These are phyloP conservation scores for Diaporthe destruens DNA, from an alignment of 2,329 filamentous ascomycete genomes.

Conservation along the genomic window DNA sequence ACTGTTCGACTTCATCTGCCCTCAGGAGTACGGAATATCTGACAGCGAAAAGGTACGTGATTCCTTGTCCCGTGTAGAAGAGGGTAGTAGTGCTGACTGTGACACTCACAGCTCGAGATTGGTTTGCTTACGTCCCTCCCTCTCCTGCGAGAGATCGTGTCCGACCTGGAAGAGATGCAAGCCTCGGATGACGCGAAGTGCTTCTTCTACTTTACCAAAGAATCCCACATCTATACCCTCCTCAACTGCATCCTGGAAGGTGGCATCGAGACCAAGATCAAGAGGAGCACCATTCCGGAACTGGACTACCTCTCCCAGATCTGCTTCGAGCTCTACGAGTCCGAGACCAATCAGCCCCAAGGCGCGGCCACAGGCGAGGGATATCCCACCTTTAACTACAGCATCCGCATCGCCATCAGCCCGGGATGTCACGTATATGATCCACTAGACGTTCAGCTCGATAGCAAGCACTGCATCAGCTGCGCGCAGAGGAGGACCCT, in stretches of 20 bases:
- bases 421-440: constrained; percentile 97
- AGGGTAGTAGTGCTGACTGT: constrained; percentile 39
- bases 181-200: constrained; percentile 93
- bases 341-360: constrained; percentile 74
- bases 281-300: constrained; percentile 93
- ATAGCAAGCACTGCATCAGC: constrained; percentile 96
- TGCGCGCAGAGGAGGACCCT: constrained; percentile 91
- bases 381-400: constrained; percentile 87
- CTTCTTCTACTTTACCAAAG: constrained; percentile 99
- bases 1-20: constrained; percentile 97
- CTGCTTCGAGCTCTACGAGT: constrained; percentile 97
- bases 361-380: constrained; percentile 61
- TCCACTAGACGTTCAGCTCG: constrained; percentile 94
- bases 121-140: constrained; percentile 93
- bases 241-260: constrained; percentile 98
- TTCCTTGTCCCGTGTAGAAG: neutral
- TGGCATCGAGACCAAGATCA: constrained; percentile 96
- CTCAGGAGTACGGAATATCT: constrained; percentile 97
- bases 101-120: constrained; percentile 78
- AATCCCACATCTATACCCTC: constrained; percentile 98
- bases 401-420: constrained; percentile 94
- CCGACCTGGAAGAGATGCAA: constrained; percentile 96
- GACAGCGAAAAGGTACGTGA: constrained; percentile 81
- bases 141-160: constrained; percentile 94
- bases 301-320: constrained; percentile 98